Base-by-base conservation (phyloP, 257 asterid genomes). In the Handroanthus guayacan region DNA sequence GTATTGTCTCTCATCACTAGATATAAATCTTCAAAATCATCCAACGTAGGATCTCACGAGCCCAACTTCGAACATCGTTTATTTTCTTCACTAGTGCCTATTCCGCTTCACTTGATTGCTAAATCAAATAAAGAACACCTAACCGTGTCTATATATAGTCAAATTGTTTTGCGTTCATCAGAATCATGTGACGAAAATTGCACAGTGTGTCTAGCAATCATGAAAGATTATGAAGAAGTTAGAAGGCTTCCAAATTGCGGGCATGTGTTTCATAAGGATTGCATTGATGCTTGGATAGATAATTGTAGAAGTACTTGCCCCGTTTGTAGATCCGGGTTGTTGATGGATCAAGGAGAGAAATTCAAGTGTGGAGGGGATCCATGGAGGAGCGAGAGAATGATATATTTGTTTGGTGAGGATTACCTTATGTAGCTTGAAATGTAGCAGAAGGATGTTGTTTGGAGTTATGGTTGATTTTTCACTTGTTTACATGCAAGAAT, bases 361-460 rank as follows among this genome's bases (percentile, higher is more conserved):
- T 5, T 72, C 45, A 37, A 9, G 41, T 14, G 68, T n/a, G 76
- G 76, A 13, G 57, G 25, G 48, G 78, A 73, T 61, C 69, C 78
- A 4, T 58, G 78, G 78, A 73, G 70, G 69, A 61, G 78, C 2
- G 78, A 58, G 78, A 60, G 78, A 36, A 73, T 60, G 78, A 14
- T 45, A 2, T 73, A 61, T 61, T 48, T 73, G 70, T 73, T 73
- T 62, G 78, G 62, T 44, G 62, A 73, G 25, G 78, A 73, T 47
- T 73, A 4, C 18, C 25, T 57, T 58, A 3, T 44, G 25, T 58
- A 58, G 68, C 38, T 51, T 68, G 13, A 50, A 48, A 38, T 13
- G 16, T 17, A 36, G 20, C 50, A 37, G 0, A 25, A 25, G 31
- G 31, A 25, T 25, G 31, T 25, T 25, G 1, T 25, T 25, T 25